These are phyloP conservation scores for Brassica cretica DNA, from an alignment of 345 rosid genomes.

Conservation along the genomic window DNA sequence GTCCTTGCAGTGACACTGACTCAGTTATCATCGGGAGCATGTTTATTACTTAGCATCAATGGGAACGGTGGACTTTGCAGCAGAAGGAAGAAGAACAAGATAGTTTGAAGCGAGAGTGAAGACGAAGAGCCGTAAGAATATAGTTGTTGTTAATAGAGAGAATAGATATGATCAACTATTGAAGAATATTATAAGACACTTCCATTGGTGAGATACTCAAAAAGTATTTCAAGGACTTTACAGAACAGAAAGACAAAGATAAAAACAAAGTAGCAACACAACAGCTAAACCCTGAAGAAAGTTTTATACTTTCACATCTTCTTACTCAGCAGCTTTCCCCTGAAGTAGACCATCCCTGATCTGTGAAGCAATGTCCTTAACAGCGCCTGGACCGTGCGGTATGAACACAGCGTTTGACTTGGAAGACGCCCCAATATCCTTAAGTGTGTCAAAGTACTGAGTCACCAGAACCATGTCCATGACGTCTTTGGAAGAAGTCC, in stretches of 20 bases:
- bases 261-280: conserved; percentile 17
- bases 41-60: conserved; percentile 53
- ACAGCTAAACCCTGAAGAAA: conserved; percentile 27
- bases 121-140: conserved; percentile 10
- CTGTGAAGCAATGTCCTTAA: conserved; percentile 61
- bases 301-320: conserved; percentile 1
- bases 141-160: background rate
- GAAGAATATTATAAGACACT: background rate
- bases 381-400: conserved; percentile 80
- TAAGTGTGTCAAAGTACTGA: conserved; percentile 76
- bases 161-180: background rate
- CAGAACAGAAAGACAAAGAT: conserved; percentile 13
- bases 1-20: conserved; percentile 64
- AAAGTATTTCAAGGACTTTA: background rate
- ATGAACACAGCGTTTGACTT: conserved; percentile 65
- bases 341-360: conserved; percentile 77
- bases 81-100: background rate
- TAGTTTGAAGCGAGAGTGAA: background rate
- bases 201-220: background rate
- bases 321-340: conserved; percentile 36
- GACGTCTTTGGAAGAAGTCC: conserved; percentile 66
- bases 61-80: conserved; percentile 50
- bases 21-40: conserved; percentile 47
- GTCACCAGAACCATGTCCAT: conserved; percentile 85
- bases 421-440: conserved; percentile 67